phyloP scores from a whole-genome alignment of 176 grass and related monocot genomes.

The Zoysia pacifica region DNA sequence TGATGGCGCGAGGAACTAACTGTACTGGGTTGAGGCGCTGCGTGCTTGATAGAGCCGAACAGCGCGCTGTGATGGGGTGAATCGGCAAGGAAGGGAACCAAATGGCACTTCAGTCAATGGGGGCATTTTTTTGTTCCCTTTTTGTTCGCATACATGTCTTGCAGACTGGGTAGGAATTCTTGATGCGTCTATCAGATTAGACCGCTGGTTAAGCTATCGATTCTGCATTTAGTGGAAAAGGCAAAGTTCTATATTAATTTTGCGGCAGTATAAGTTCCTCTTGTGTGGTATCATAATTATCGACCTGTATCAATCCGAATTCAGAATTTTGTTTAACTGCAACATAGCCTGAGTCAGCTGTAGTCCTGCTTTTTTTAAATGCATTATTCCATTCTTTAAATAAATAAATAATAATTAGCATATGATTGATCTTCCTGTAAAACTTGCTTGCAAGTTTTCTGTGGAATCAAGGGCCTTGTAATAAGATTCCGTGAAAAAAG shows the following conservation, averaged over 20 bases:
- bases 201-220: neutral
- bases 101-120: neutral
- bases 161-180: neutral
- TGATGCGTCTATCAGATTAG: neutral
- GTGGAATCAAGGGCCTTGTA: neutral
- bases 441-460: conserved; percentile 20
- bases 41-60: neutral
- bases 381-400: neutral
- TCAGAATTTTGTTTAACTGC: neutral
- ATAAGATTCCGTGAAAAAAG: neutral
- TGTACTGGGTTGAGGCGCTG: neutral
- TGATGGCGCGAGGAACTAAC: neutral
- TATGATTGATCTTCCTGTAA: conserved; percentile 1
- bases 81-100: neutral
- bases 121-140: too few relatives aligned
- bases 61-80: neutral
- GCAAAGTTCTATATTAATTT: neutral
- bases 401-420: neutral
- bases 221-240: conserved; percentile 5
- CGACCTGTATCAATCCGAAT: neutral
- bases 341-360: neutral
- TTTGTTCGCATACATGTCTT: neutral
- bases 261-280: neutral
- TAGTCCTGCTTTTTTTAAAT: neutral
- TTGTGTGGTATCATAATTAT: neutral